These are phyloP conservation scores for Candida suzukii DNA, from an alignment of 805 yeast species.

Conservation along the genomic window DNA sequence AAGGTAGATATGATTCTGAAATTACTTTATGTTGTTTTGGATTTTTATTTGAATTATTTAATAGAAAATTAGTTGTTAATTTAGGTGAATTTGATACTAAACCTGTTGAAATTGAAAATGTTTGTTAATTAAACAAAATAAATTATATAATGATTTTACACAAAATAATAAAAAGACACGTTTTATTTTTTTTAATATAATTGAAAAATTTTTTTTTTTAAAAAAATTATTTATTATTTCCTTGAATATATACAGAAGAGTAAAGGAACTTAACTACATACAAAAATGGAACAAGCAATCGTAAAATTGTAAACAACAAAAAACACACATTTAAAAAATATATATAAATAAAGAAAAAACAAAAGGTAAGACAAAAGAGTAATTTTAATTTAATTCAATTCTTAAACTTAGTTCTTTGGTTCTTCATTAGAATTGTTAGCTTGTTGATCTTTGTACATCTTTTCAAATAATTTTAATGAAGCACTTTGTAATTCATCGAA, in stretches of 20 bases:
- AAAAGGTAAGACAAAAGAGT: neutral
- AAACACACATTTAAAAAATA: no score
- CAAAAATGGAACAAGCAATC: neutral
- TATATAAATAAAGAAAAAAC: neutral
- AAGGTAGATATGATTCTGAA: slow-evolving; percentile 80
- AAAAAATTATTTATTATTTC: neutral
- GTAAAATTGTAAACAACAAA: no score
- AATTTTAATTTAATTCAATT: neutral
- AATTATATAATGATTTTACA: no score
- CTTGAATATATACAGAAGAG: neutral
- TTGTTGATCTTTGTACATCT: slow-evolving; percentile 42
- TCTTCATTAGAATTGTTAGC: slow-evolving; percentile 7
- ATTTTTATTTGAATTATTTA: slow-evolving; percentile 63
- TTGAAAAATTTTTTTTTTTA: no score
- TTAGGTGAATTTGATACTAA: slow-evolving; percentile 57
- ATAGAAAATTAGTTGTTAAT: slow-evolving; percentile 59
- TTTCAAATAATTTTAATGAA: slow-evolving; percentile 71
- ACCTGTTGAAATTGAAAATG: slow-evolving; percentile 46
- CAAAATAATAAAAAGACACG: no score
- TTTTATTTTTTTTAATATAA: no score
- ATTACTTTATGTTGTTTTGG: slow-evolving; percentile 60
- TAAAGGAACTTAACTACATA: neutral
- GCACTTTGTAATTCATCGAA: slow-evolving; percentile 71
- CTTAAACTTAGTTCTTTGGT: slow-evolving; percentile 10
- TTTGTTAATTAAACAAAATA: slow-evolving; percentile 36